Base-by-base conservation (phyloP, 1,284 basidiomycete species). In the Cutaneotrichosporon mucoides region DNA sequence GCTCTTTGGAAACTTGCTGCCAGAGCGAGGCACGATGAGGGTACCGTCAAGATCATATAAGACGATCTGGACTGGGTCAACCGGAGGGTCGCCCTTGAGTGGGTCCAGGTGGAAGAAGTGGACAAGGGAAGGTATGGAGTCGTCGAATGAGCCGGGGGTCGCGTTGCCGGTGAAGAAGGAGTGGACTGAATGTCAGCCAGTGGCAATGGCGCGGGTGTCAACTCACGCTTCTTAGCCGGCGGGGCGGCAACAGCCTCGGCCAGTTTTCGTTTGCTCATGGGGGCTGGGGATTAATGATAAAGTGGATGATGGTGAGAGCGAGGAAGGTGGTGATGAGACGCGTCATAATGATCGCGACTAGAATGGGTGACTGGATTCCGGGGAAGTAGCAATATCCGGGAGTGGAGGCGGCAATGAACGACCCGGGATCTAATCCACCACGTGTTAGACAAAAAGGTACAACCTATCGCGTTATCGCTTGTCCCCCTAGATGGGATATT, bases 41-140 rank as follows among this genome's bases (percentile, higher is more conserved):
- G 91, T 94, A 0, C 90, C 92, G 71, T 96, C 92, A 5, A 96
- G 79, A 71, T 95, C 92, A 67, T 92, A 91, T 6, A 87, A 83
- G 5, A 91, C 89, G 15, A 93, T 82, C 63, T 86, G 87, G 24
- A 75, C 57, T 13, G 69, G 68, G 12, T 64, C 60, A 7, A 51
- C 13, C 9, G 64, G 53, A 16, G 58, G 35, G 11, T 66, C 54
- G 4, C 9, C 44, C n/a, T 53, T 53, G 54, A 77, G 73, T 1
- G 74, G 73, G 53, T 78, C 75, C 15, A 73, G 66, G 51, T 76
- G 70, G 43, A 67, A 54, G 42, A 65, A 77, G 58, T 78, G 76
- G 12, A 76, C 64, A 4, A 78, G 60, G 3, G 70, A 58, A 5
- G 74, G 70, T 1, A 70, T 70, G 1, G 66, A 56, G 15, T 52